A percentile compares a stretch with the other conserved stretches of the same genome.
These are phyloP conservation scores for Aleurites moluccanus DNA, from an alignment of 441 rosid genomes.

Conservation along the genomic window DNA sequence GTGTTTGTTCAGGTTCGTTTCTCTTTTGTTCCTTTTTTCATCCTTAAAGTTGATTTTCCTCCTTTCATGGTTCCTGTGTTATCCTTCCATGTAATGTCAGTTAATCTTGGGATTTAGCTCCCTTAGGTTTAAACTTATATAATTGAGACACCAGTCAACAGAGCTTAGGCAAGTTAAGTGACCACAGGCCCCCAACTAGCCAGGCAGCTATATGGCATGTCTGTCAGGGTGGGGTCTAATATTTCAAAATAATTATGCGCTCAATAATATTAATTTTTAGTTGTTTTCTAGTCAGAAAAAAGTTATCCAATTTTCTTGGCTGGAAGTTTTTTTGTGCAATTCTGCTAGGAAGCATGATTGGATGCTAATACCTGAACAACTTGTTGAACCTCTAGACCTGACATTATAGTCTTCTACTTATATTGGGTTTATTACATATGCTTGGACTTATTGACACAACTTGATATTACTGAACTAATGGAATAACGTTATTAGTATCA, in stretches of 20 bases:
- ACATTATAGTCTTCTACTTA: not conserved
- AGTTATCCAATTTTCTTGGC: not conserved
- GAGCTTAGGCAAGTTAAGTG: not conserved
- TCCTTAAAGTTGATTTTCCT: not conserved
- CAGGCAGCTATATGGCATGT: not conserved
- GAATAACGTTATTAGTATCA: conserved; percentile 1
- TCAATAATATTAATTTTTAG: not conserved
- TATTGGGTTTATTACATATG: not conserved
- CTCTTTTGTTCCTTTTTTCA: conserved; percentile 23
- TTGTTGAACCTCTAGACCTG: conserved; percentile 6
- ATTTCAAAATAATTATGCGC: not conserved
- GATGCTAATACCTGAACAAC: not conserved
- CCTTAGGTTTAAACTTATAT: conserved; percentile 1
- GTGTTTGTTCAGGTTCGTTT: conserved; percentile 77
- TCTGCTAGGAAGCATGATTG: not conserved
- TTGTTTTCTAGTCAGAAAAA: not conserved
- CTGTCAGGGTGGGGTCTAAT: not conserved
- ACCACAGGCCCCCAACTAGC: not conserved
- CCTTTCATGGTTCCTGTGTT: not conserved
- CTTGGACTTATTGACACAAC: not conserved
- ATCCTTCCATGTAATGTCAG: not conserved
- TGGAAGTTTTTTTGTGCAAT: not conserved
- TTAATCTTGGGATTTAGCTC: conserved; percentile 13
- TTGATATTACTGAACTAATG: conserved; percentile 9
- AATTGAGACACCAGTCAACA: not conserved